phyloP scores from a whole-genome alignment of 768 basidiomycete species.

The Chiua virens region DNA sequence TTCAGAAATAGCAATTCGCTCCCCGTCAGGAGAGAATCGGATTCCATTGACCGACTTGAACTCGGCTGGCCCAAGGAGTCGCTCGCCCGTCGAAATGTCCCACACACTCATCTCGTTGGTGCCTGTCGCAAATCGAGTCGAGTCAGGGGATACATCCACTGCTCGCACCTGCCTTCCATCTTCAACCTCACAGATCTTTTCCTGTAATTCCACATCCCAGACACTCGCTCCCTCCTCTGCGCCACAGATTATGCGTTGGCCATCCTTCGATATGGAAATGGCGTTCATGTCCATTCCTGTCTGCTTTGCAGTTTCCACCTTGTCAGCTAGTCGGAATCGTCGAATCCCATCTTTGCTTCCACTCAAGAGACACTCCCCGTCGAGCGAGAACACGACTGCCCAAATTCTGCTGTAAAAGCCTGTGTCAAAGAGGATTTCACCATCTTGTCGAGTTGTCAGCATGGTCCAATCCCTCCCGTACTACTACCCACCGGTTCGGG shows the following conservation, averaged over 20 bases:
- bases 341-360: too few species aligned
- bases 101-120: not conserved
- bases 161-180: not conserved
- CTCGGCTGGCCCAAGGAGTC: not conserved
- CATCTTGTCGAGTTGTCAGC: too few species aligned
- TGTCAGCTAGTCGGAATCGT: too few species aligned
- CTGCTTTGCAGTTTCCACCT: too few species aligned
- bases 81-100: not conserved
- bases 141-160: not conserved
- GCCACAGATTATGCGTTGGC: not conserved
- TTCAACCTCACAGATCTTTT: not conserved
- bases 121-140: slow-evolving; percentile 2
- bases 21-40: slow-evolving; percentile 1
- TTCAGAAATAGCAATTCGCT: not conserved
- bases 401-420: too few species aligned
- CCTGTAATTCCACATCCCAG: not conserved
- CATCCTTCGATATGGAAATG: not conserved
- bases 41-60: not conserved
- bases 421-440: too few species aligned
- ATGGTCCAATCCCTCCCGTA: too few species aligned
- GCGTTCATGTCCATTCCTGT: not conserved
- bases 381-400: too few species aligned
- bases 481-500: too few species aligned
- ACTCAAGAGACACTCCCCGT: too few species aligned
- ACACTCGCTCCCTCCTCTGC: not conserved